These are phyloP conservation scores for Claviceps monticola DNA, from an alignment of 2,329 filamentous ascomycete genomes.

Conservation along the genomic window DNA sequence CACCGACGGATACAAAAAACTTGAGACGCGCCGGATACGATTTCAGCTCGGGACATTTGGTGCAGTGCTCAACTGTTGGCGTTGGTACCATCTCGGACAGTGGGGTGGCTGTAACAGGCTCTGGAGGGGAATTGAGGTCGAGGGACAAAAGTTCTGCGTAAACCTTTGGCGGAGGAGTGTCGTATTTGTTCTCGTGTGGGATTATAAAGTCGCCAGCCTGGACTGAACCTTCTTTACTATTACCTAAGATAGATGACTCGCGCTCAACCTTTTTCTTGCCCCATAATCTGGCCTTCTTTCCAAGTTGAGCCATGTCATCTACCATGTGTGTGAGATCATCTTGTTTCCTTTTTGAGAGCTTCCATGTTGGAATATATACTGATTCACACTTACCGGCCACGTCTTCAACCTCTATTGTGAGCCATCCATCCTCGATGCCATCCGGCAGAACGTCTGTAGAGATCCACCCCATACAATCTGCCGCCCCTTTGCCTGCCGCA, in stretches of 20 bases:
- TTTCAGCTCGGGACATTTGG: constrained; percentile 18
- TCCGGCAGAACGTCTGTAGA: constrained; percentile 44
- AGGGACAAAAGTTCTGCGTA: constrained; percentile 36
- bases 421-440: constrained; percentile 40
- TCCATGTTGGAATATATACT: background rate
- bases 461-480: constrained; percentile 56
- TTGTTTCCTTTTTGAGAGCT: background rate
- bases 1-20: constrained; percentile 23
- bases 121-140: constrained; percentile 30
- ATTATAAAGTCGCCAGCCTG: constrained; percentile 50
- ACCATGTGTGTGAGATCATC: background rate
- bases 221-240: constrained; percentile 38
- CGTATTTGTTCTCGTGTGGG: constrained; percentile 41
- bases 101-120: constrained; percentile 31
- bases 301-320: constrained; percentile 36
- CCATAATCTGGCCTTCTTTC: constrained; percentile 46
- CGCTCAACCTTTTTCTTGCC: constrained; percentile 45
- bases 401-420: constrained; percentile 42
- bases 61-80: constrained; percentile 21
- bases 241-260: constrained; percentile 46
- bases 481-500: constrained; percentile 45
- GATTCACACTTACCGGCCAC: constrained; percentile 29
- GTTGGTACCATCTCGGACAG: constrained; percentile 26
- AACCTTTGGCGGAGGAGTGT: constrained; percentile 31
- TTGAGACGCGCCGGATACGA: constrained; percentile 22